phyloP scores from a whole-genome alignment of 148 eudicot genomes.

The Fallopia convolvulus region DNA sequence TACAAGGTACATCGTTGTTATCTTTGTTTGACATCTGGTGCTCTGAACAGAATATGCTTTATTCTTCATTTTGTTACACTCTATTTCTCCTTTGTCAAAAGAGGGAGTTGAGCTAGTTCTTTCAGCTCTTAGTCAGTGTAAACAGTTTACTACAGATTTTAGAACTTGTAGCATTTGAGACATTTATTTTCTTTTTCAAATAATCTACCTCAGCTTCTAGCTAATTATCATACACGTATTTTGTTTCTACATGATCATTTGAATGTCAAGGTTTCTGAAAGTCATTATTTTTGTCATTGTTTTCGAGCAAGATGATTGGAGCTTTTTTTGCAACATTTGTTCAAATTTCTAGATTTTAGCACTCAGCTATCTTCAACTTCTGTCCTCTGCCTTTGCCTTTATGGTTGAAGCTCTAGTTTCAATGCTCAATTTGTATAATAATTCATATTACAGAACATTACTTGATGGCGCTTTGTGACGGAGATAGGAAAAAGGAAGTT shows the following conservation, averaged over 20 bases:
- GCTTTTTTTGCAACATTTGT: background rate
- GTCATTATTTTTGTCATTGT: background rate
- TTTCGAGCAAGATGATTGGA: background rate
- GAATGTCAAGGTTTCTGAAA: background rate
- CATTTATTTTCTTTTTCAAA: background rate
- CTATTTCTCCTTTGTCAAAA: background rate
- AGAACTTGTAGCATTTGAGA: background rate
- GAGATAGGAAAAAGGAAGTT: constrained; percentile 64
- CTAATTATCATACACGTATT: background rate
- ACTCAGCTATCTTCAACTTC: background rate
- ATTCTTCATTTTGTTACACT: background rate
- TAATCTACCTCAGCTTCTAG: background rate
- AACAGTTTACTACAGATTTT: background rate
- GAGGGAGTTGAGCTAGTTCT: background rate
- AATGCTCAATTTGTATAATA: background rate
- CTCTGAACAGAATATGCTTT: background rate
- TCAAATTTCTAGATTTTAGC: background rate
- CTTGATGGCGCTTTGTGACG: constrained; percentile 73
- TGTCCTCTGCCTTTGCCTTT: background rate
- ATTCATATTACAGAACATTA: constrained; percentile 58
- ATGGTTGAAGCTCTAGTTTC: background rate
- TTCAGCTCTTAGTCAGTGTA: background rate
- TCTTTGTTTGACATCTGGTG: background rate
- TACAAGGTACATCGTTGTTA: constrained; percentile 47
- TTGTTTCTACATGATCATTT: background rate